Conservation (phyloP, 2,329 filamentous ascomycete species). For the Aspergillus transmontanensis region DNA sequence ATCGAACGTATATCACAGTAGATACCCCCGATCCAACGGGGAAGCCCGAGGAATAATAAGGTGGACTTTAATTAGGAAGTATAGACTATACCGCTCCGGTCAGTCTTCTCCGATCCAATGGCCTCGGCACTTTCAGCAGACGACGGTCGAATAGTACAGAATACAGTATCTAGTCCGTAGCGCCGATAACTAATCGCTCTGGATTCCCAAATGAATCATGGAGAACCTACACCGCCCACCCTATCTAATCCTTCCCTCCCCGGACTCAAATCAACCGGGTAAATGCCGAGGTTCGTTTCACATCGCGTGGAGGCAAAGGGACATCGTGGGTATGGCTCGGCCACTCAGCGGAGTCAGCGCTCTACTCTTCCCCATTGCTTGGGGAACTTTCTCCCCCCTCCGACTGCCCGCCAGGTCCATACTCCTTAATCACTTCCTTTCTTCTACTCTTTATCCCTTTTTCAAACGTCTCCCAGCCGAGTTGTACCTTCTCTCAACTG, state of each 20-base stretch:
- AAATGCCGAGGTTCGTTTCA: slow-evolving; percentile 16
- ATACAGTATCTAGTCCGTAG: too few species aligned
- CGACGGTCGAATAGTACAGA: too few species aligned
- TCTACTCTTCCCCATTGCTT: not conserved
- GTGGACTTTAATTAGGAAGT: too few species aligned
- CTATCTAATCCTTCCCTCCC: not conserved
- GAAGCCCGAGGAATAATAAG: not conserved
- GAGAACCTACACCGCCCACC: not conserved
- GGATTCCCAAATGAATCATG: not conserved
- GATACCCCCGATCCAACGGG: not conserved
- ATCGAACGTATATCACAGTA: too few species aligned
- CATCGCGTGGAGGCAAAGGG: slow-evolving; percentile 7
- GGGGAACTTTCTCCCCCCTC: not conserved
- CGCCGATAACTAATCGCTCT: not conserved
- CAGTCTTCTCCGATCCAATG: too few species aligned
- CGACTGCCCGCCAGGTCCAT: not conserved
- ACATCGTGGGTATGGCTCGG: slow-evolving; percentile 1
- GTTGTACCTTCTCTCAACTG: not conserved
- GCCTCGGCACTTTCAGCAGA: not conserved
- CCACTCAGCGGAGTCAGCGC: slow-evolving; percentile 1
- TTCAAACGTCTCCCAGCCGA: not conserved
- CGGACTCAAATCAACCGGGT: not conserved
- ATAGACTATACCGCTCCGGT: too few species aligned
- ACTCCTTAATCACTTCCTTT: not conserved
- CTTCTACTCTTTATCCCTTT: not conserved